Percentiles rank a stretch among this genome's conserved stretches.
These are phyloP conservation scores for Trametes sp. DNA, from an alignment of 1,284 basidiomycete genomes.

Conservation along the genomic window DNA sequence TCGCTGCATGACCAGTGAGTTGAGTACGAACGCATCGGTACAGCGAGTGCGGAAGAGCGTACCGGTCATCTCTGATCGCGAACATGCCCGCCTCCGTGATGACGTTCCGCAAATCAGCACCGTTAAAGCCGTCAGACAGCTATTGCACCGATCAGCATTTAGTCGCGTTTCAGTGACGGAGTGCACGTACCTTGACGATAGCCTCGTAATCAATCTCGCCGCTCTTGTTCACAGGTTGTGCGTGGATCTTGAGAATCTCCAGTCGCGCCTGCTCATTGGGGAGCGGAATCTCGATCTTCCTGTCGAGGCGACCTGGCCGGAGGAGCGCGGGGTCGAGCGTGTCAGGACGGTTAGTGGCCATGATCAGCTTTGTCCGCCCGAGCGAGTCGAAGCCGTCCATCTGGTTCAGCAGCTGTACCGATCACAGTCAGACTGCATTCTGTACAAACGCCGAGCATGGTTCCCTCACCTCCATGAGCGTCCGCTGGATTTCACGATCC, in stretches of 20 bases:
- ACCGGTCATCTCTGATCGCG: conserved; percentile 95
- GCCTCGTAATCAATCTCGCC: conserved; percentile 97
- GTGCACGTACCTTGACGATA: conserved; percentile 90
- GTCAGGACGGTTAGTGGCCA: conserved; percentile 97
- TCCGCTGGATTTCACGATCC: conserved; percentile 98
- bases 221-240: conserved; percentile 92
- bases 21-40: conserved; percentile 2
- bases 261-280: conserved; percentile 96
- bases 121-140: conserved; percentile 94
- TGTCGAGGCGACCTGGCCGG: conserved; percentile 94
- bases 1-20: conserved; percentile 60
- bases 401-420: conserved; percentile 88
- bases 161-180: too few relatives aligned
- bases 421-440: background rate
- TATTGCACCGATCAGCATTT: conserved; percentile 35
- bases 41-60: conserved; percentile 16
- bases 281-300: conserved; percentile 98
- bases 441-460: background rate
- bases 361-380: conserved; percentile 96
- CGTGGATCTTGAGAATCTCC: conserved; percentile 98
- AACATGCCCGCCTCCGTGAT: conserved; percentile 99
- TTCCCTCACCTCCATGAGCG: conserved; percentile 92
- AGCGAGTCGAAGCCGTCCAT: conserved; percentile 99
- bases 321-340: conserved; percentile 97
- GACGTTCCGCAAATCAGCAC: conserved; percentile 95